These are phyloP conservation scores for Sarcodon sp. DNA, from an alignment of 768 basidiomycete species.

Conservation along the genomic window DNA sequence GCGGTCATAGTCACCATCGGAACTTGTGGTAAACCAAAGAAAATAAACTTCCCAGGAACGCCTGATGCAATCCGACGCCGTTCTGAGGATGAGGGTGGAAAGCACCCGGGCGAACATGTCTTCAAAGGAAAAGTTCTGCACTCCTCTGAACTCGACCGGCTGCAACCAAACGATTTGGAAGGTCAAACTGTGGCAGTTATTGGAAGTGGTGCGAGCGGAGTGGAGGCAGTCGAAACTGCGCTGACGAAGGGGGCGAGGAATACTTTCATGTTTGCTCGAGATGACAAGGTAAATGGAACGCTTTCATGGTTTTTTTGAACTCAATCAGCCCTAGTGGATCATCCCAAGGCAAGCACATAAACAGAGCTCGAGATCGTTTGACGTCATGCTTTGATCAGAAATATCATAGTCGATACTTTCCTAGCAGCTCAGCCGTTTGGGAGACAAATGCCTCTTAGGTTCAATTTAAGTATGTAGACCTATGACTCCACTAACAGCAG, in stretches of 20 bases:
- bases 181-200: constrained; percentile 32
- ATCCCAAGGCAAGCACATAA: constrained; percentile 17
- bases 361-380: not conserved
- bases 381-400: constrained; percentile 9
- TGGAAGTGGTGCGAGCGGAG: constrained; percentile 41
- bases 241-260: constrained; percentile 19
- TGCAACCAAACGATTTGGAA: constrained; percentile 15
- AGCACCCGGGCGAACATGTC: constrained; percentile 6
- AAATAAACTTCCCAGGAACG: constrained; percentile 31
- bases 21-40: constrained; percentile 34
- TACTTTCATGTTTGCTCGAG: constrained; percentile 25
- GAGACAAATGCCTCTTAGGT: constrained; percentile 37
- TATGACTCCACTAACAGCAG: not conserved
- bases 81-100: not conserved
- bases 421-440: constrained; percentile 41
- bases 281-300: constrained; percentile 18
- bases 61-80: constrained; percentile 10
- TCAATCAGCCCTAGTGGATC: constrained; percentile 23
- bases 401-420: constrained; percentile 32
- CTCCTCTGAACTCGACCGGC: constrained; percentile 32
- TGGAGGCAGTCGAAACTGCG: constrained; percentile 30
- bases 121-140: constrained; percentile 29
- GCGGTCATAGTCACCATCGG: constrained; percentile 36
- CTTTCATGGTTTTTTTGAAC: not conserved
- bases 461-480: not conserved